Conservation (phyloP, 2,329 filamentous ascomycete species). For the Byssothecium circinans region DNA sequence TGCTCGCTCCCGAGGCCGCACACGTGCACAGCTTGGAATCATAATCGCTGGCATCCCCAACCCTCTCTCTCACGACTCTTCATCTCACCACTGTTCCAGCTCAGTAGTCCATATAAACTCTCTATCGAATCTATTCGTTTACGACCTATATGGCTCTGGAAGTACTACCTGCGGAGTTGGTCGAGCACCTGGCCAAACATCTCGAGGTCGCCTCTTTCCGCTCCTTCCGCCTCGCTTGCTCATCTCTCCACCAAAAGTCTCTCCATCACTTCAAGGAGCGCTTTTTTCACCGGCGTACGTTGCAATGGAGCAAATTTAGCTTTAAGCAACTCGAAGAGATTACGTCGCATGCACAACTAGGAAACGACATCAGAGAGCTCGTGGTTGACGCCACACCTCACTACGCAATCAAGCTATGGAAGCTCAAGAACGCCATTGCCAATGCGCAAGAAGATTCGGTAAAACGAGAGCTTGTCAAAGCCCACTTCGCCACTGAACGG, state of each 20-base stretch:
- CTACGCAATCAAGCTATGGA: conserved; percentile 27
- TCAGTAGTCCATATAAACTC: no score
- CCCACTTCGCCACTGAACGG: not conserved
- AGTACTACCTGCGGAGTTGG: conserved; percentile 25
- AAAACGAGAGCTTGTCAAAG: not conserved
- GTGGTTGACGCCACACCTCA: conserved; percentile 32
- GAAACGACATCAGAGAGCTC: conserved; percentile 19
- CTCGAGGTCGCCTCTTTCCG: conserved; percentile 19
- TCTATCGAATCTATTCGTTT: no score
- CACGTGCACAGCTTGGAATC: no score
- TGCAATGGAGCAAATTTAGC: conserved; percentile 21
- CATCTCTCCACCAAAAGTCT: conserved; percentile 17
- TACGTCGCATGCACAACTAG: conserved; percentile 18
- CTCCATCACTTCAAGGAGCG: conserved; percentile 22
- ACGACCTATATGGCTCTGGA: conserved; percentile 13
- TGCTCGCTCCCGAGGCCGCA: no score
- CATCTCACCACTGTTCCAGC: no score
- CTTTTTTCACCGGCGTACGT: conserved; percentile 22
- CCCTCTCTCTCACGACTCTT: no score
- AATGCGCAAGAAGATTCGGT: conserved; percentile 7
- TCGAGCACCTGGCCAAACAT: conserved; percentile 22
- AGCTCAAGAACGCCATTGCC: conserved; percentile 10
- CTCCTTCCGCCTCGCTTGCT: conserved; percentile 22
- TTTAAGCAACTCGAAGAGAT: conserved; percentile 19
- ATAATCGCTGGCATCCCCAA: no score